A percentile compares a stretch with the other conserved stretches of the same genome.
Evolutionary conservation across 306 rosid species (phyloP).

Genomic region (Glycine soja): DNA sequence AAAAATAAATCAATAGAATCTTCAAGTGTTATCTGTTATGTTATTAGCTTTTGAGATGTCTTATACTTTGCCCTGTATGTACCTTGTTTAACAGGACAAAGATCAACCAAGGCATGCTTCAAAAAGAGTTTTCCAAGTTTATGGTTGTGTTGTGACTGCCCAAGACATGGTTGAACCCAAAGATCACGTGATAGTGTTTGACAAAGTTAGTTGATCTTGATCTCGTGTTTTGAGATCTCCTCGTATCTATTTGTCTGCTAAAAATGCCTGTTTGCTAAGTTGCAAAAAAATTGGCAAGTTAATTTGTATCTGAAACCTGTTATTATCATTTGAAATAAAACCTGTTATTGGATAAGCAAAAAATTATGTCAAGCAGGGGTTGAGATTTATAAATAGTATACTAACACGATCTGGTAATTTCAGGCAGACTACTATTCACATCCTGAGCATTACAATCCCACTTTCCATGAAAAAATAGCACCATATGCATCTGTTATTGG

Average conservation of each 20-base stretch:
- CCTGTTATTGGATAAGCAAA: no score
- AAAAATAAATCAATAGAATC: not conserved
- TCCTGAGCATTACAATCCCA: conserved; percentile 86
- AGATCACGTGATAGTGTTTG: conserved; percentile 65
- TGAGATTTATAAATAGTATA: conserved; percentile 20
- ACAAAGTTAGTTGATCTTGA: conserved; percentile 66
- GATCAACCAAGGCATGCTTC: conserved; percentile 59
- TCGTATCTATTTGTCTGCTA: conserved; percentile 14
- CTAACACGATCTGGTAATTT: conserved; percentile 47
- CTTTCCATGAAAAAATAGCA: conserved; percentile 83
- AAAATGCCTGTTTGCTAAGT: conserved; percentile 2
- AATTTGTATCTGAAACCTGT: not conserved
- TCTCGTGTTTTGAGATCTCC: conserved; percentile 26
- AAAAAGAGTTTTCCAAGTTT: conserved; percentile 86
- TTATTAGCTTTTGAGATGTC: conserved; percentile 35
- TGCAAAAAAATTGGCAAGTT: conserved; percentile 12
- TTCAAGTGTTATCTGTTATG: conserved; percentile 22
- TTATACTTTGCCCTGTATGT: conserved; percentile 25
- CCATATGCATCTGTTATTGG: conserved; percentile 89
- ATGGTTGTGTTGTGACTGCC: conserved; percentile 84
- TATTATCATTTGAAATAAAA: no score
- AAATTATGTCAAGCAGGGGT: not conserved
- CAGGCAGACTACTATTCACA: conserved; percentile 95
- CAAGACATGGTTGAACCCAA: conserved; percentile 80
- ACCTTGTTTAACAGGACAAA: conserved; percentile 57